phyloP scores from a whole-genome alignment of 2,329 filamentous ascomycete species.

The Cadophora sp. region DNA sequence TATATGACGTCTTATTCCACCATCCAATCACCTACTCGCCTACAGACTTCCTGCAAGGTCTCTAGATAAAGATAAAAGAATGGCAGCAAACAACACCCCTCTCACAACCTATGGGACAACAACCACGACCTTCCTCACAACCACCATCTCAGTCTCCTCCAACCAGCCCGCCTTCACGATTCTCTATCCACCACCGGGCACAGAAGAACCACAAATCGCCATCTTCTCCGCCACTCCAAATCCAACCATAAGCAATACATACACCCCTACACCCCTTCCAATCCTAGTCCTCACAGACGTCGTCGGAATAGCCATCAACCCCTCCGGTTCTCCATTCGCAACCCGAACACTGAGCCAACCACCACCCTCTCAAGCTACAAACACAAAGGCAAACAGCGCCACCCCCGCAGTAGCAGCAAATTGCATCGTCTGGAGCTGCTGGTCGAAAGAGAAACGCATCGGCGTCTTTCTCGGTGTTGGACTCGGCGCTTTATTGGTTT shows the following conservation, averaged over 20 bases:
- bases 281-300: conserved; percentile 32
- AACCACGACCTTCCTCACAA: conserved; percentile 25
- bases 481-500: conserved; percentile 4
- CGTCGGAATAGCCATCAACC: conserved; percentile 24
- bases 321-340: conserved; percentile 10
- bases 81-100: neutral
- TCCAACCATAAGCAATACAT: neutral
- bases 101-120: conserved; percentile 26
- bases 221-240: neutral
- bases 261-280: conserved; percentile 10
- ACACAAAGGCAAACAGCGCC: neutral
- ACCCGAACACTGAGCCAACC: conserved; percentile 29
- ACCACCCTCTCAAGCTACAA: conserved; percentile 1
- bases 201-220: conserved; percentile 18
- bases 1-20: conserved; percentile 4
- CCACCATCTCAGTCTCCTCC: conserved; percentile 22
- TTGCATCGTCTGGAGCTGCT: conserved; percentile 27
- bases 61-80: too few relatives aligned
- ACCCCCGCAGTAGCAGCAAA: neutral
- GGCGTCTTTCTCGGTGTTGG: conserved; percentile 17
- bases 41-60: neutral
- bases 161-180: conserved; percentile 17
- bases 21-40: neutral
- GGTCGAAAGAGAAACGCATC: conserved; percentile 17
- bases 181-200: conserved; percentile 24